phyloP scores from a whole-genome alignment of 106 monocot species.

The Alisma plantagoaquatica region DNA sequence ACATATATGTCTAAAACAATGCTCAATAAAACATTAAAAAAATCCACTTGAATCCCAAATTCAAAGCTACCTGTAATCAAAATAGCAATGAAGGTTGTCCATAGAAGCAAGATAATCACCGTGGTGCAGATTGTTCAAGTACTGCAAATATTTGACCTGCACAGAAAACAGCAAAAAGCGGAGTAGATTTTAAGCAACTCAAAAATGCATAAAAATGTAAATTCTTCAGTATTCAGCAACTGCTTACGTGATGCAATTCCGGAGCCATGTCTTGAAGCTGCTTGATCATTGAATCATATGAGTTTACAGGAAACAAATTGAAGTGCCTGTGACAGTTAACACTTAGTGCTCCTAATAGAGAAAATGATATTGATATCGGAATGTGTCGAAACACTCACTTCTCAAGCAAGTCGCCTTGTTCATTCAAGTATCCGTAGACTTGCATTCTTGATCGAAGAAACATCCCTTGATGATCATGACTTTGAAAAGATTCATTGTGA shows the following conservation, averaged over 20 bases:
- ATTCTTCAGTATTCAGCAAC: not conserved
- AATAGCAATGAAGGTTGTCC: constrained; percentile 82
- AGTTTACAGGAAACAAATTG: constrained; percentile 56
- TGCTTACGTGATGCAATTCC: constrained; percentile 78
- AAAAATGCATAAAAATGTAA: not conserved
- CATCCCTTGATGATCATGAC: constrained; percentile 37
- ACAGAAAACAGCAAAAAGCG: not conserved
- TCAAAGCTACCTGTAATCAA: constrained; percentile 98
- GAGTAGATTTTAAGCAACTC: not conserved
- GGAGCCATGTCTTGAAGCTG: constrained; percentile 76
- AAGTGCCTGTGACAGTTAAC: constrained; percentile 52
- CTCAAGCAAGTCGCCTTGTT: constrained; percentile 88
- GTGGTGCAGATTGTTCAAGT: constrained; percentile 71
- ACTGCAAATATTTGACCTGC: constrained; percentile 76
- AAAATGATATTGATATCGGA: not conserved
- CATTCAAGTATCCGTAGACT: constrained; percentile 78
- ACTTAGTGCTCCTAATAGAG: not conserved
- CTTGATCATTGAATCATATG: constrained; percentile 45
- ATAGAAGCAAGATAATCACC: constrained; percentile 68
- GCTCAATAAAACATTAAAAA: no score
- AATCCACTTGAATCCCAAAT: no score
- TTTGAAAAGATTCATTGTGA: constrained; percentile 18
- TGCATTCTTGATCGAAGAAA: constrained; percentile 76
- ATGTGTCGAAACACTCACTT: constrained; percentile 33
- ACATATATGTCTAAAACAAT: no score